phyloP scores from a whole-genome alignment of 768 basidiomycete species.

The Kwoniella europaea region DNA sequence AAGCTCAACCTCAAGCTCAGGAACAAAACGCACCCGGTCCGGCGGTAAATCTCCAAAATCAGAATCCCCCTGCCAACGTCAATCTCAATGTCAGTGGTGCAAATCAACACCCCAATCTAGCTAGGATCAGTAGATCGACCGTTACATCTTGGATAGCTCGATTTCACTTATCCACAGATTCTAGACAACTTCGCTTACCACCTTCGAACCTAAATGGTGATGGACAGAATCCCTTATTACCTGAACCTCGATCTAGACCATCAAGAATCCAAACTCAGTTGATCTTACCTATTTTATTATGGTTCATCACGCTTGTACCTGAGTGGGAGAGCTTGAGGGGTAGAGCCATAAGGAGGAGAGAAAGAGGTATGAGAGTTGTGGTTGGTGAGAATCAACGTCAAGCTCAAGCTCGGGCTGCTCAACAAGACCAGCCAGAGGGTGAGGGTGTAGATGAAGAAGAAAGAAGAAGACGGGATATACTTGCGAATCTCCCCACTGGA shows the following conservation, averaged over 20 bases:
- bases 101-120: background rate
- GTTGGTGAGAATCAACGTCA: conserved; percentile 34
- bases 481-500: conserved; percentile 31
- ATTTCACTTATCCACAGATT: conserved; percentile 42
- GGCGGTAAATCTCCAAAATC: too few relatives aligned
- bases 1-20: conserved; percentile 5
- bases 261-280: conserved; percentile 37
- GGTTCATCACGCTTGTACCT: conserved; percentile 51
- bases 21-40: background rate
- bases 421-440: background rate
- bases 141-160: conserved; percentile 20
- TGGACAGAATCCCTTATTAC: conserved; percentile 2
- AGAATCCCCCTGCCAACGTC: too few relatives aligned
- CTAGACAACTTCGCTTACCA: conserved; percentile 34
- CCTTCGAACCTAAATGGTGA: conserved; percentile 5
- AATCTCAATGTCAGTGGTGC: background rate
- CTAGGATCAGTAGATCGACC: background rate
- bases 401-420: background rate
- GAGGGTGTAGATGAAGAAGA: background rate
- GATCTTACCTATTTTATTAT: conserved; percentile 42
- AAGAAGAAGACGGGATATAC: background rate
- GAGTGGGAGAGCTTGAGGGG: conserved; percentile 44
- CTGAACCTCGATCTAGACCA: conserved; percentile 19
- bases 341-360: conserved; percentile 39
- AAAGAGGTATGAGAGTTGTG: conserved; percentile 41